phyloP scores from a whole-genome alignment of 2,329 filamentous ascomycete genomes.

The Nemania sp. region DNA sequence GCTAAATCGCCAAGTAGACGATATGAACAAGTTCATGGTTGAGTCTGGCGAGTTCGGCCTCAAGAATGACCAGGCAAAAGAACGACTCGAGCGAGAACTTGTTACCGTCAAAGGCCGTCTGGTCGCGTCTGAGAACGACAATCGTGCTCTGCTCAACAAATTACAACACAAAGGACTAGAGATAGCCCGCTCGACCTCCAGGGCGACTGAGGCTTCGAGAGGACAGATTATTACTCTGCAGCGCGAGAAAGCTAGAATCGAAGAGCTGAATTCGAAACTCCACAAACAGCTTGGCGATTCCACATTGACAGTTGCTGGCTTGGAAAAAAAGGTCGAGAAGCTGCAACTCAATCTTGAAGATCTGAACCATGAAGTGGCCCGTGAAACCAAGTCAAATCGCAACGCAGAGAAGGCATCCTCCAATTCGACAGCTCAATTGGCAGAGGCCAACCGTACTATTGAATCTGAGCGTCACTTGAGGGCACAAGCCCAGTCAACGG shows the following conservation, averaged over 20 bases:
- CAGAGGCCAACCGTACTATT: slow-evolving; percentile 84
- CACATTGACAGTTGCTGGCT: slow-evolving; percentile 77
- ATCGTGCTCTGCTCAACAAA: slow-evolving; percentile 92
- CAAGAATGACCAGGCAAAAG: slow-evolving; percentile 91
- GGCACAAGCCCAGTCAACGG: slow-evolving; percentile 81
- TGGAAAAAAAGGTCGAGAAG: slow-evolving; percentile 96
- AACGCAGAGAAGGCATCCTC: slow-evolving; percentile 89
- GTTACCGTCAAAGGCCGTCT: slow-evolving; percentile 88
- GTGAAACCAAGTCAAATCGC: slow-evolving; percentile 86
- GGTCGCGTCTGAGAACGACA: slow-evolving; percentile 93
- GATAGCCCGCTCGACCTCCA: slow-evolving; percentile 86
- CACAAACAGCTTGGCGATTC: slow-evolving; percentile 84
- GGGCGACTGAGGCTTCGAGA: slow-evolving; percentile 81
- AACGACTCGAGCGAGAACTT: slow-evolving; percentile 87
- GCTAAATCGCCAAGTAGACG: slow-evolving; percentile 78
- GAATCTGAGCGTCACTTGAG: slow-evolving; percentile 89
- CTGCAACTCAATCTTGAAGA: slow-evolving; percentile 86
- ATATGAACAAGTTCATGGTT: slow-evolving; percentile 82
- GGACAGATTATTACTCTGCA: slow-evolving; percentile 76
- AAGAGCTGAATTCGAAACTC: slow-evolving; percentile 80
- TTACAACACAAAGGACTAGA: slow-evolving; percentile 96
- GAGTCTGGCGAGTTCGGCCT: slow-evolving; percentile 88
- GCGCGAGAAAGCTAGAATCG: slow-evolving; percentile 78
- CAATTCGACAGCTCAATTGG: slow-evolving; percentile 77
- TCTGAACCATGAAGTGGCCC: slow-evolving; percentile 85